A percentile compares a stretch with the other conserved stretches of the same genome.
phyloP scores from a whole-genome alignment of 805 yeast genomes.

The Kodamaea neixiangensis region DNA sequence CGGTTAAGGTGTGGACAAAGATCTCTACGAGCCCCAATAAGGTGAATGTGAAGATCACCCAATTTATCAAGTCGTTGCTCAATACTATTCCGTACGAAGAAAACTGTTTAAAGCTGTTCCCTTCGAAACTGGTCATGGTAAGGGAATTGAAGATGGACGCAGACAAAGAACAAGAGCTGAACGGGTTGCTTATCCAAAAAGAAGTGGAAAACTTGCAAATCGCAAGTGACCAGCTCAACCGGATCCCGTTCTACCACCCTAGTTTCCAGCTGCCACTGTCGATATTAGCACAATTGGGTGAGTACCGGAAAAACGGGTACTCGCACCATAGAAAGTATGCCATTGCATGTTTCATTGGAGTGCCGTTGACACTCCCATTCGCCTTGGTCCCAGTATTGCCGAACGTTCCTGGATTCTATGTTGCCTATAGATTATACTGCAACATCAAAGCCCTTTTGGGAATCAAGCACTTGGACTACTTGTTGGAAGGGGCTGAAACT shows the following conservation, averaged over 20 bases:
- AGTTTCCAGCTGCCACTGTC: constrained; percentile 31
- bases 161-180: constrained; percentile 7
- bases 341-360: constrained; percentile 51
- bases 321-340: constrained; percentile 58
- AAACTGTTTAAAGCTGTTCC: constrained; percentile 70
- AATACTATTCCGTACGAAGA: constrained; percentile 79
- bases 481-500: constrained; percentile 40
- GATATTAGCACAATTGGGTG: constrained; percentile 41
- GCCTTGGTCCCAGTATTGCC: constrained; percentile 86
- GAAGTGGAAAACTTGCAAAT: constrained; percentile 29
- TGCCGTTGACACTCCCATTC: constrained; percentile 81
- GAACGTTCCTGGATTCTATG: constrained; percentile 87
- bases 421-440: constrained; percentile 80
- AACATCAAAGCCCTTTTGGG: constrained; percentile 80
- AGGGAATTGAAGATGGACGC: constrained; percentile 42
- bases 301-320: constrained; percentile 46
- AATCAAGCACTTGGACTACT: constrained; percentile 61
- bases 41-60: constrained; percentile 61
- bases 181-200: constrained; percentile 21
- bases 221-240: constrained; percentile 32
- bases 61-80: constrained; percentile 52
- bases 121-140: constrained; percentile 62
- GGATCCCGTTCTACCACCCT: constrained; percentile 45
- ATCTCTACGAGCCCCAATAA: constrained; percentile 54
- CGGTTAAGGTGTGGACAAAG: constrained; percentile 61